Conservation (phyloP, 1,284 basidiomycete species). For the Pulveroboletus sp. region DNA sequence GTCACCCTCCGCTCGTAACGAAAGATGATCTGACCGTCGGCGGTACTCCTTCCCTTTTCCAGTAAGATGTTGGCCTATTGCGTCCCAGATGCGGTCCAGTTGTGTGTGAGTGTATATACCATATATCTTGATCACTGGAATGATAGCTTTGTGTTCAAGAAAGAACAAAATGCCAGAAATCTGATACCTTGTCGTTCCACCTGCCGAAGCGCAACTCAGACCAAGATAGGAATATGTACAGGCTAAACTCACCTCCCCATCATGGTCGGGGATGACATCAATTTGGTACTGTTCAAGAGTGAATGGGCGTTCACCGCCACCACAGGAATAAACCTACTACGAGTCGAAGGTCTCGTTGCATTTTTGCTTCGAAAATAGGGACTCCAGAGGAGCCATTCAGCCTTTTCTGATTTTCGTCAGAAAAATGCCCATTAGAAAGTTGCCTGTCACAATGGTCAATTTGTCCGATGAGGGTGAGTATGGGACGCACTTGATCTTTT, state of each 20-base stretch:
- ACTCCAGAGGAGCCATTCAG: constrained; percentile 50
- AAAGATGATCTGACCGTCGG: constrained; percentile 38
- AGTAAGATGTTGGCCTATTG: too few species aligned
- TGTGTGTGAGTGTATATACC: constrained; percentile 65
- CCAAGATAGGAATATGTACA: too few species aligned
- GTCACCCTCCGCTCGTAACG: neutral
- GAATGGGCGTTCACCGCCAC: neutral
- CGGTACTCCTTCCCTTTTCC: constrained; percentile 60
- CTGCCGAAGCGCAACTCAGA: too few species aligned
- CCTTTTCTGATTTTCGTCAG: constrained; percentile 67
- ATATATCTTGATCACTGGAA: constrained; percentile 58
- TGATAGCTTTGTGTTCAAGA: neutral
- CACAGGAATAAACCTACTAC: too few species aligned
- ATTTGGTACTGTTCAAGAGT: constrained; percentile 55
- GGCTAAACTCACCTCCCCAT: too few species aligned
- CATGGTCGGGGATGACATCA: constrained; percentile 57
- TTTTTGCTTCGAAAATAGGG: constrained; percentile 69
- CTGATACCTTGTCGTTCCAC: too few species aligned
- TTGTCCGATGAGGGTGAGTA: too few species aligned
- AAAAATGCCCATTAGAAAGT: constrained; percentile 66
- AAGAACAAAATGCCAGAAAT: neutral
- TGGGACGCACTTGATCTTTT: too few species aligned
- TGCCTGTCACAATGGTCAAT: constrained; percentile 44
- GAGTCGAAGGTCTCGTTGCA: constrained; percentile 63
- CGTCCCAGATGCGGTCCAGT: constrained; percentile 59